Evolutionary conservation across 2,329 filamentous ascomycete genomes (phyloP).

Genomic region (Chrysosporium keratinophilum): DNA sequence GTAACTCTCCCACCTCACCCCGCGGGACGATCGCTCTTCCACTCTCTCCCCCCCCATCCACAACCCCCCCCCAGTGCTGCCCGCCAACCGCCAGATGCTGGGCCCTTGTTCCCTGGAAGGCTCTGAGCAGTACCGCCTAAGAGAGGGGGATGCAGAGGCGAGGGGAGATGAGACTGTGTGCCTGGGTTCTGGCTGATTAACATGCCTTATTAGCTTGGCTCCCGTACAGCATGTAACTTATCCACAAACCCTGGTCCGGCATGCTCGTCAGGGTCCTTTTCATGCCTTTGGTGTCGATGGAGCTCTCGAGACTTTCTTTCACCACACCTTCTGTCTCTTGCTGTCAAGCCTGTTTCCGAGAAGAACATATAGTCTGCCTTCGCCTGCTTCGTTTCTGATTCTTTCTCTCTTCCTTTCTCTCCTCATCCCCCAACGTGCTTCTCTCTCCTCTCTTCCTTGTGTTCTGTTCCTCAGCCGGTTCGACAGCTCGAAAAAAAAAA

Average conservation of each 20-base stretch:
- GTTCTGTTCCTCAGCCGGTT: not conserved
- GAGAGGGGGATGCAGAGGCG: not conserved
- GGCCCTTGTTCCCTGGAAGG: constrained; percentile 7
- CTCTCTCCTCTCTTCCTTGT: not conserved
- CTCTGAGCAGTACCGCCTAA: not conserved
- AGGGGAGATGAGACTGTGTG: constrained; percentile 3
- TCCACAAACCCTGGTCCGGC: not conserved
- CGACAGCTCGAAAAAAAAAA: not conserved
- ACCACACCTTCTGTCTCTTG: not conserved
- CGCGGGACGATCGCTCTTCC: too few species aligned
- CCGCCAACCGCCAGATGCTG: not conserved
- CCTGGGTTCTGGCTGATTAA: not conserved
- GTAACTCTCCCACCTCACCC: too few species aligned
- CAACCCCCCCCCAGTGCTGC: not conserved
- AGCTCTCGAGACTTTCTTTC: not conserved
- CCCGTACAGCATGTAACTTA: not conserved
- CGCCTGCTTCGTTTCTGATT: constrained; percentile 2
- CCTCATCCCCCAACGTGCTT: not conserved
- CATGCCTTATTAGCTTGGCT: not conserved
- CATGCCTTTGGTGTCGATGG: not conserved
- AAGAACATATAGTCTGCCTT: constrained; percentile 4
- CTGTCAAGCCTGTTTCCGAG: not conserved
- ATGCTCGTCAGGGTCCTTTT: constrained; percentile 1
- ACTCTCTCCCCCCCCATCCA: too few species aligned
- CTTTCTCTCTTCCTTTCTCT: not conserved